Conservation (phyloP, 2,329 filamentous ascomycete genomes). For the Hypoxylon rubiginosum region DNA sequence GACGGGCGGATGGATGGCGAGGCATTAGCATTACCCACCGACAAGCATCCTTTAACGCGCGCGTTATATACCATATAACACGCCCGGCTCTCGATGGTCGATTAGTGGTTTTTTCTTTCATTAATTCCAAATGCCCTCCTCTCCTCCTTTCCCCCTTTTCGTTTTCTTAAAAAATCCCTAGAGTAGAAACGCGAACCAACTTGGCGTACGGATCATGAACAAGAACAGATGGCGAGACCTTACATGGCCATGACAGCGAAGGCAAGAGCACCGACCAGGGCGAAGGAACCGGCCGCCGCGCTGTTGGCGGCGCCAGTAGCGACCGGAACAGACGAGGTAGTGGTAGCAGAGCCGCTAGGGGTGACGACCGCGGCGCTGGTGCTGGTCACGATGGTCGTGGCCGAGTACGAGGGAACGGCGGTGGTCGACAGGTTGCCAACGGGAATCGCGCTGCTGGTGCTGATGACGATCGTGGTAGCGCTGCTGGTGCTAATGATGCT, state of each 20-base stretch:
- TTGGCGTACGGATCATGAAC: not conserved
- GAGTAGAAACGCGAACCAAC: not conserved
- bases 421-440: conserved; percentile 42
- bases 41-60: not conserved
- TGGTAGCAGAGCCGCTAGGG: conserved; percentile 37
- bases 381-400: conserved; percentile 37
- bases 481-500: conserved; percentile 21
- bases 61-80: not conserved
- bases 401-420: conserved; percentile 39
- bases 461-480: conserved; percentile 16
- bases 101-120: conserved; percentile 38
- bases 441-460: conserved; percentile 36
- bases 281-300: conserved; percentile 56
- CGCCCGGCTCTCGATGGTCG: not conserved
- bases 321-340: conserved; percentile 38
- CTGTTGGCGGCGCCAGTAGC: conserved; percentile 51
- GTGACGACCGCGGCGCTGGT: conserved; percentile 44
- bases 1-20: too few species aligned
- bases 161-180: not conserved
- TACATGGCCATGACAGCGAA: conserved; percentile 61
- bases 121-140: conserved; percentile 8
- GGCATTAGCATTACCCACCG: not conserved
- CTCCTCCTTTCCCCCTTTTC: not conserved
- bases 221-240: conserved; percentile 35
- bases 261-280: conserved; percentile 57